phyloP scores from a whole-genome alignment of 176 grass and related monocot species.

The Triticum aestivum region DNA sequence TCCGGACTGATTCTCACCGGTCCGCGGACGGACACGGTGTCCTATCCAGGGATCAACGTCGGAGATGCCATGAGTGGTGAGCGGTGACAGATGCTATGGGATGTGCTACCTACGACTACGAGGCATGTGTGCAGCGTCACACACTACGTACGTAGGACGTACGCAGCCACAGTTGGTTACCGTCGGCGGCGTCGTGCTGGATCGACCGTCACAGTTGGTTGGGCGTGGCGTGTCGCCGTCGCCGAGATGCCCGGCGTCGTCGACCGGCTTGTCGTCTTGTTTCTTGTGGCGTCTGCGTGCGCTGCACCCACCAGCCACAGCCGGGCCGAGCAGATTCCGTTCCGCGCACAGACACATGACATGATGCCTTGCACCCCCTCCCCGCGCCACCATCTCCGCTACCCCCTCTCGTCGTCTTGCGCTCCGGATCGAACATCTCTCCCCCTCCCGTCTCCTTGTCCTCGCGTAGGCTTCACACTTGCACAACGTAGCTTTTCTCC shows the following conservation, averaged over 20 bases:
- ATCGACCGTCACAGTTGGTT: not conserved
- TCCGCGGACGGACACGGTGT: no score
- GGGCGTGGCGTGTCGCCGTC: not conserved
- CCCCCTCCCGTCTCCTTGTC: constrained; percentile 10
- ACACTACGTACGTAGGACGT: not conserved
- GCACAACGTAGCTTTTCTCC: not conserved
- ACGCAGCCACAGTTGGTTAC: not conserved
- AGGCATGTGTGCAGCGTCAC: no score
- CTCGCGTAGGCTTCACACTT: constrained; percentile 25
- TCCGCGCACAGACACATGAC: constrained; percentile 4
- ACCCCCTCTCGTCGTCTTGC: constrained; percentile 9
- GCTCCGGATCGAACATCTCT: not conserved
- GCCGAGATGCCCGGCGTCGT: not conserved
- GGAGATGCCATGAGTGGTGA: no score
- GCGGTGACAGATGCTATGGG: no score
- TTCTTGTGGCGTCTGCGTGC: constrained; percentile 12
- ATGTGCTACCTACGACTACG: no score
- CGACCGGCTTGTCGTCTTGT: not conserved
- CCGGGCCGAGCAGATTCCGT: constrained; percentile 30
- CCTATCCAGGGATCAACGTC: no score
- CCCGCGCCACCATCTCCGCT: constrained; percentile 24
- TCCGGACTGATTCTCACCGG: no score
- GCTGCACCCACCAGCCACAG: no score
- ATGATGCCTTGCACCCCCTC: constrained; percentile 13
- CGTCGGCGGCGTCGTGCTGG: not conserved